phyloP scores from a whole-genome alignment of 176 grass and related monocot genomes.

The Musa itinerans region DNA sequence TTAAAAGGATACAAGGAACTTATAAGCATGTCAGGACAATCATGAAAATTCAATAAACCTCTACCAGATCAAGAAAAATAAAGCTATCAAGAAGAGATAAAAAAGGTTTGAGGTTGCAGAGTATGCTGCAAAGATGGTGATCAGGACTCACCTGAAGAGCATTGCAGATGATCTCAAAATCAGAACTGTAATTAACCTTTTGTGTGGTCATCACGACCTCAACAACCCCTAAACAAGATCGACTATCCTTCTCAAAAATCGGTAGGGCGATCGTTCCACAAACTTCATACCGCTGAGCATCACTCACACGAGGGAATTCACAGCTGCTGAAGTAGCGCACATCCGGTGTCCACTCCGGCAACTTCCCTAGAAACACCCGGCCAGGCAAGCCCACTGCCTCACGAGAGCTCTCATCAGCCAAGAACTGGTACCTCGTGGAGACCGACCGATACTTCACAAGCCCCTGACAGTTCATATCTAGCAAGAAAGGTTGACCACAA shows the following conservation, averaged over 20 bases:
- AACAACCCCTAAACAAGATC: constrained; percentile 67
- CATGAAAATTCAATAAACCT: neutral
- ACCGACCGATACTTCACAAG: constrained; percentile 53
- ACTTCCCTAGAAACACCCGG: constrained; percentile 73
- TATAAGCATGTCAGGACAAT: neutral
- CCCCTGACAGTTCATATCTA: constrained; percentile 36
- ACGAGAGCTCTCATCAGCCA: constrained; percentile 51
- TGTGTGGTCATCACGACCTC: constrained; percentile 86
- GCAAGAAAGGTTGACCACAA: constrained; percentile 67
- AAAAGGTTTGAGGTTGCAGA: neutral
- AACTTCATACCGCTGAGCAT: constrained; percentile 61
- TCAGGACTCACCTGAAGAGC: constrained; percentile 61
- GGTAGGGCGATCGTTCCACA: constrained; percentile 74
- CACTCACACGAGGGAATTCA: constrained; percentile 69
- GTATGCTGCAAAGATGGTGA: neutral
- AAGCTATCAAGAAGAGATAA: neutral
- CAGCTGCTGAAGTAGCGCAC: constrained; percentile 67
- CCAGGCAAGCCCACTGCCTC: constrained; percentile 54
- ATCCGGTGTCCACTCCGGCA: constrained; percentile 97
- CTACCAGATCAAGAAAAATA: neutral
- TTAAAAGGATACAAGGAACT: neutral
- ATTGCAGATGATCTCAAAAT: constrained; percentile 77
- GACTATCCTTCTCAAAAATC: constrained; percentile 46
- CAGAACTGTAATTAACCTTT: constrained; percentile 72
- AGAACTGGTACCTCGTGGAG: constrained; percentile 73